Conservation (phyloP, 2,329 filamentous ascomycete genomes). For the Sclerotinia nivalis region DNA sequence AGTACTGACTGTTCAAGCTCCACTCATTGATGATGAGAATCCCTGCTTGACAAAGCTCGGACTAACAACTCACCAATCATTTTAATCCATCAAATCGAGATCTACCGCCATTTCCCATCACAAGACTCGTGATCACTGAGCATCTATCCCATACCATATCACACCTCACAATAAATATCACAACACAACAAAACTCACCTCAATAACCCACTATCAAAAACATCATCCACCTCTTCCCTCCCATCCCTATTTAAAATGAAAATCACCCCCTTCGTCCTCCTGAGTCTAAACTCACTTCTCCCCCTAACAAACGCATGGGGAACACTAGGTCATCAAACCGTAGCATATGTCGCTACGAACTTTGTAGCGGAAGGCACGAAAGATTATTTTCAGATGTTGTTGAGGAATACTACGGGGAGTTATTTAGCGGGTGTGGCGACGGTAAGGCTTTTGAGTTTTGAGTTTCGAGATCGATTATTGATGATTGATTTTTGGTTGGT, state of each 20-base stretch:
- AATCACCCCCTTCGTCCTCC: neutral
- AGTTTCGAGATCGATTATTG: neutral
- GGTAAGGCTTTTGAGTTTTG: neutral
- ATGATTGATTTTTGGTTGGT: too few species aligned
- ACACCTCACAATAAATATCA: neutral
- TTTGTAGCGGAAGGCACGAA: slow-evolving; percentile 60
- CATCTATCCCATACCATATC: neutral
- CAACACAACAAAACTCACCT: neutral
- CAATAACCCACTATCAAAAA: neutral
- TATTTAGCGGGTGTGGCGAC: slow-evolving; percentile 65
- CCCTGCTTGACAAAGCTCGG: neutral
- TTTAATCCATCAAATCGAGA: neutral
- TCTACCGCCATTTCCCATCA: neutral
- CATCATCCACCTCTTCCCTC: neutral
- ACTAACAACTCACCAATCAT: neutral
- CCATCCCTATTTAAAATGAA: neutral
- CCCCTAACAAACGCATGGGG: slow-evolving; percentile 34
- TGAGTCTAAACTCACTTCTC: slow-evolving; percentile 19
- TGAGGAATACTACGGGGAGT: slow-evolving; percentile 55
- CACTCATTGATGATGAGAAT: too few species aligned
- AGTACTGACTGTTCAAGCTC: too few species aligned
- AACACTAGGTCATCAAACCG: slow-evolving; percentile 63
- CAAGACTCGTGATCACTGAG: neutral
- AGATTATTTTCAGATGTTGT: slow-evolving; percentile 56
- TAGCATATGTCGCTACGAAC: slow-evolving; percentile 62